A percentile compares a stretch with the other conserved stretches of the same genome.
Conservation (phyloP, 129 eudicot genomes). For the Lonicera japonica region DNA sequence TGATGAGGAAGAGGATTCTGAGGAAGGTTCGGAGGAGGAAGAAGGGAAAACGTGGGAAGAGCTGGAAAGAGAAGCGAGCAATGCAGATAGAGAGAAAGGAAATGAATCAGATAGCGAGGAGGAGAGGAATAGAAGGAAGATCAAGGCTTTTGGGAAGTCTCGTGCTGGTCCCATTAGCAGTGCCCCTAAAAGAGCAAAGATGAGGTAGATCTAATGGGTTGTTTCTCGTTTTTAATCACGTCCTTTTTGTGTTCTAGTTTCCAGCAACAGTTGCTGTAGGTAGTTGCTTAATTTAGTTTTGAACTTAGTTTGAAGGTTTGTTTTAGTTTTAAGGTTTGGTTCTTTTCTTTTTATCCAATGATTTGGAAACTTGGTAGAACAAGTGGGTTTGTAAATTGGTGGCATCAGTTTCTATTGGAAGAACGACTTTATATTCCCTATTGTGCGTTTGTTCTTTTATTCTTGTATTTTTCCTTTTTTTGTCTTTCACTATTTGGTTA, state of each 20-base stretch:
- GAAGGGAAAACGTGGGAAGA: conserved; percentile 63
- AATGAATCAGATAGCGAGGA: conserved; percentile 58
- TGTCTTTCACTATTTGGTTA: too few species aligned
- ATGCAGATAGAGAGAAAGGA: conserved; percentile 48
- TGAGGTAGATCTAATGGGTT: not conserved
- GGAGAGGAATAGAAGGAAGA: conserved; percentile 43
- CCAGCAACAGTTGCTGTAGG: too few species aligned
- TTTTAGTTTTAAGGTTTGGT: too few species aligned
- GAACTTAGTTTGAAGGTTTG: too few species aligned
- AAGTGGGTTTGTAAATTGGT: too few species aligned
- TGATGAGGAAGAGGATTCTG: conserved; percentile 50
- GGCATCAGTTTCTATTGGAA: too few species aligned
- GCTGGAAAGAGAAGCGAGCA: conserved; percentile 60
- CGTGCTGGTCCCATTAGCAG: conserved; percentile 29
- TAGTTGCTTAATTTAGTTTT: too few species aligned
- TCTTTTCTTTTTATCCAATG: not conserved
- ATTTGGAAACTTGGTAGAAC: too few species aligned
- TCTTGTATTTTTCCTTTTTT: too few species aligned
- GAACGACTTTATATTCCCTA: too few species aligned
- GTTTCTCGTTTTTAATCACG: not conserved
- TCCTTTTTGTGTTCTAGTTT: too few species aligned
- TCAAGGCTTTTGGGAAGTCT: conserved; percentile 42
- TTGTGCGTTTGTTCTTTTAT: too few species aligned
- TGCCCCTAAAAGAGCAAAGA: conserved; percentile 23
- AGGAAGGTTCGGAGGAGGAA: conserved; percentile 43